phyloP scores from a whole-genome alignment of 2,329 filamentous ascomycete species.

The Periconia sp. region DNA sequence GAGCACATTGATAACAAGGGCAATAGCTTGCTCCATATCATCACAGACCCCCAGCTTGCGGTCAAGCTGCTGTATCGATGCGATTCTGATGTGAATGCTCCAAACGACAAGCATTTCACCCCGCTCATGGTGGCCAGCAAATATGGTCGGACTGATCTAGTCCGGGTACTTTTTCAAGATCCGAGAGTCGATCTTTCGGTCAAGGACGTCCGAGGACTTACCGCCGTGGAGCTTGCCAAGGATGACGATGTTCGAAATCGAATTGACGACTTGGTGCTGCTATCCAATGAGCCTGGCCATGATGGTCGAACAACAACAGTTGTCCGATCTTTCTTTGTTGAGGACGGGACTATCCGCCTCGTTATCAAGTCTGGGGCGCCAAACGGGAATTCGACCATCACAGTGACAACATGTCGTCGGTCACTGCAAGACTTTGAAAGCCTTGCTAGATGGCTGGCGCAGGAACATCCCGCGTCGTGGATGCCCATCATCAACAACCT shows the following conservation, averaged over 20 bases:
- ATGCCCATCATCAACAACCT: conserved; percentile 79
- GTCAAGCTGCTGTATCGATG: conserved; percentile 78
- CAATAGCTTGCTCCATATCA: conserved; percentile 94
- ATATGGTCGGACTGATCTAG: conserved; percentile 93
- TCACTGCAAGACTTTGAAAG: conserved; percentile 91
- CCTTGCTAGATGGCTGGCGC: conserved; percentile 77
- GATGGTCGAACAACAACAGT: conserved; percentile 90
- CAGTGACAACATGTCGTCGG: conserved; percentile 90
- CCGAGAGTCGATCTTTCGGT: conserved; percentile 83
- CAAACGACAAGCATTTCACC: conserved; percentile 94
- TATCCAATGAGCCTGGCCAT: conserved; percentile 68
- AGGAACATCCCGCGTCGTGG: conserved; percentile 96
- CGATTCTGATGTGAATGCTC: conserved; percentile 94
- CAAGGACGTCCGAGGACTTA: conserved; percentile 85
- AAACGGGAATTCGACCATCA: conserved; percentile 80
- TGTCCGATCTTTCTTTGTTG: conserved; percentile 94
- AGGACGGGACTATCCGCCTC: conserved; percentile 90
- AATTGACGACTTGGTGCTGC: conserved; percentile 90
- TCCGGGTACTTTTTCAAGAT: conserved; percentile 85
- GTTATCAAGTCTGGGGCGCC: conserved; percentile 94
- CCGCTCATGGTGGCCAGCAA: conserved; percentile 98
- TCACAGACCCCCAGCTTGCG: conserved; percentile 83
- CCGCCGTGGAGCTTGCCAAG: conserved; percentile 94
- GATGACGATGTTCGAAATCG: conserved; percentile 96
- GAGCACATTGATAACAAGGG: conserved; percentile 92